Evolutionary conservation across 176 grass and related monocot species (phyloP).

Genomic region (Aegilops tauschii): DNA sequence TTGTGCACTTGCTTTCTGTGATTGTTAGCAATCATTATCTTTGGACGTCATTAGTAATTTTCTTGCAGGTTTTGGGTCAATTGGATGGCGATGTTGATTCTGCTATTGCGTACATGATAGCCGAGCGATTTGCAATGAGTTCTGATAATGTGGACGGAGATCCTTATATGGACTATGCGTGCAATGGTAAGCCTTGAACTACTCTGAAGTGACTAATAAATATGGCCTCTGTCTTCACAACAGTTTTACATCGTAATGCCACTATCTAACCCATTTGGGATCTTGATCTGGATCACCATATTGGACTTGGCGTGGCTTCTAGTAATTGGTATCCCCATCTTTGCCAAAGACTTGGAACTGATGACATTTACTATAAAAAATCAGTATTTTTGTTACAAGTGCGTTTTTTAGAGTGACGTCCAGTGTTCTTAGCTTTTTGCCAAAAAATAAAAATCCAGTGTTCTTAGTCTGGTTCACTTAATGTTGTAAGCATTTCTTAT

Average conservation of each 20-base stretch:
- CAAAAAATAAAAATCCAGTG: background rate
- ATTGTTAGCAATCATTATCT: background rate
- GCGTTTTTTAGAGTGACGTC: background rate
- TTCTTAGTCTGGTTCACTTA: background rate
- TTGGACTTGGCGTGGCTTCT: background rate
- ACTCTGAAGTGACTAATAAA: background rate
- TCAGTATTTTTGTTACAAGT: background rate
- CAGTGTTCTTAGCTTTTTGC: background rate
- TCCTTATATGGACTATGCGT: conserved; percentile 30
- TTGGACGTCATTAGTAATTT: background rate
- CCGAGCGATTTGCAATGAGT: conserved; percentile 31
- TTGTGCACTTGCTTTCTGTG: conserved; percentile 2
- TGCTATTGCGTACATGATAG: conserved; percentile 80
- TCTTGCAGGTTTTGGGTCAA: conserved; percentile 66
- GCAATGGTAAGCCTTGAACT: conserved; percentile 25
- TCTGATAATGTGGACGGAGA: conserved; percentile 29
- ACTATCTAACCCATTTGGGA: background rate
- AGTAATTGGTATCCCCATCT: background rate
- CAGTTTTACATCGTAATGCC: background rate
- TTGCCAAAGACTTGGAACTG: background rate
- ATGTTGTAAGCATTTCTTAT: background rate
- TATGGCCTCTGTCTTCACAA: background rate
- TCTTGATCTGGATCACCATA: background rate
- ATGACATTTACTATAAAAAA: background rate
- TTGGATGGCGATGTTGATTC: conserved; percentile 80